Evolutionary conservation across 192 early-diverging fungal genomes (phyloP), one percentile per base, ranked within the genome.

Genomic region (Diversispora eburnea): DNA sequence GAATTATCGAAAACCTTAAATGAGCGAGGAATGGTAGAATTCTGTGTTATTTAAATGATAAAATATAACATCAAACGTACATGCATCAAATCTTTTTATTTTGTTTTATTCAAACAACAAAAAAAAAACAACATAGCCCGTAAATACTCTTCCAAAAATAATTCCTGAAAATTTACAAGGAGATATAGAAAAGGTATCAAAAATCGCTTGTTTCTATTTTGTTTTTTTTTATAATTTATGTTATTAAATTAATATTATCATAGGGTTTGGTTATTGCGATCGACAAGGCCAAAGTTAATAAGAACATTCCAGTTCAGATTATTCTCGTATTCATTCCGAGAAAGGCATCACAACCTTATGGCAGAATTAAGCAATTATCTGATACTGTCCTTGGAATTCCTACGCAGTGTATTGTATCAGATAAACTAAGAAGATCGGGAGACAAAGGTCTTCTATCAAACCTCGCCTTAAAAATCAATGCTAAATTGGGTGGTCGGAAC

Each of bases 401-500:
- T 0, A 94, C 94, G 25, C 96, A 98, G 81, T 97, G 95, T 79
- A 88, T 98, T 70, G 19, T 70, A 10, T 92, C 92, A 64, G 83
- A 88, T 15, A 93, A 87, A 77, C 88, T 95, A 70, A 20, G 52
- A 12, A 70, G 42, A 33, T 76, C 86, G 13, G 82, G 90, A 15
- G 95, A 91, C 77, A 75, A 87, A 47, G 91, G 94, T 81, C 95
- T 94, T 81, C 93, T 91, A 70, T 93, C 94, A 7, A 98, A 97
- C 65, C 89, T 98, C 33, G 92, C 88, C 56, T 81, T 98, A 48
- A 98, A 98, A 84, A 88, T 97, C 64, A 98, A 98, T 80, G 86
- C 91, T 47, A 96, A 98, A 84, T 81, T 98, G 8, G 94, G 95
- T 54, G 95, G 95, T 42, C 88, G 86, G 76, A 96, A 96, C 84